Conservation (phyloP, 148 eudicot species). For the Rheum nobile region DNA sequence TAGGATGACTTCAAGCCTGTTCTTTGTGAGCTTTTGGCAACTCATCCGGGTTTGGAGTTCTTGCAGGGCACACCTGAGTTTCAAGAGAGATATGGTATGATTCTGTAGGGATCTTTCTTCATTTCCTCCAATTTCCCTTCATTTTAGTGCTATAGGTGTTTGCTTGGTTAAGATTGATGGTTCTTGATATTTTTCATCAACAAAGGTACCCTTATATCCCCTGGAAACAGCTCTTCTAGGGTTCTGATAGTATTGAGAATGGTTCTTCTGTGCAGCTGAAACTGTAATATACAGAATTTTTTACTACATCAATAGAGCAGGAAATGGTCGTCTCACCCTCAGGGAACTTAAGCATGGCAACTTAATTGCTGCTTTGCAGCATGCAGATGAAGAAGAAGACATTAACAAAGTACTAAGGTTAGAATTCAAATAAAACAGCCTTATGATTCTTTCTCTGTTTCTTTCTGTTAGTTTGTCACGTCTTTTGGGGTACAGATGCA, state of each 20-base stretch:
- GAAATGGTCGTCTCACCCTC: slow-evolving; percentile 80
- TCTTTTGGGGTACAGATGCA: not conserved
- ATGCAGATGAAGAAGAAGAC: slow-evolving; percentile 98
- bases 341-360: slow-evolving; percentile 89
- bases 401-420: slow-evolving; percentile 92
- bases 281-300: slow-evolving; percentile 96
- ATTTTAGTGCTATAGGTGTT: not conserved
- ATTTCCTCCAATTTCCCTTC: not conserved
- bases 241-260: slow-evolving; percentile 4
- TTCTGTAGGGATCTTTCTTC: not conserved
- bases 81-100: slow-evolving; percentile 92
- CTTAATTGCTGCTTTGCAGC: slow-evolving; percentile 84
- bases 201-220: not conserved
- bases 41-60: slow-evolving; percentile 96
- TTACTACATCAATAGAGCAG: slow-evolving; percentile 88
- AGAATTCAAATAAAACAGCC: slow-evolving; percentile 10
- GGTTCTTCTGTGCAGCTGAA: slow-evolving; percentile 47
- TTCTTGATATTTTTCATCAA: not conserved
- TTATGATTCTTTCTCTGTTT: not conserved
- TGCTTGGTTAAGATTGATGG: not conserved
- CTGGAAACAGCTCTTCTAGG: not conserved
- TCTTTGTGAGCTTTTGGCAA: slow-evolving; percentile 77
- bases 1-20: slow-evolving; percentile 91
- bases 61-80: slow-evolving; percentile 90
- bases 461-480: not conserved